Evolutionary conservation across 2,329 filamentous ascomycete species (phyloP), one percentile per base, ranked within the genome.

Genomic region (Penicillium oxalicum): DNA sequence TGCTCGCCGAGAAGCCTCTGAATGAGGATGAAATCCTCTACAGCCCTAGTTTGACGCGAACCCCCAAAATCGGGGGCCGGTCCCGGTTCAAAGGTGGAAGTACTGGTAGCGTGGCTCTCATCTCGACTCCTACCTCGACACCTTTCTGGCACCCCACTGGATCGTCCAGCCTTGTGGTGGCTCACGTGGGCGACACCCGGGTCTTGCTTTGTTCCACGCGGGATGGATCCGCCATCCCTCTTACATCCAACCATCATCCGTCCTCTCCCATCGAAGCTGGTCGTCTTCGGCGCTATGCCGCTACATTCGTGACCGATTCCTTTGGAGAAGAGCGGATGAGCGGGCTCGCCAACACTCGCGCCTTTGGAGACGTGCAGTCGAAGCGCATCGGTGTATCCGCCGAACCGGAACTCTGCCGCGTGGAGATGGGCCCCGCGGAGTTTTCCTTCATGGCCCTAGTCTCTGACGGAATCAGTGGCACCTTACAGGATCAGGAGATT

Each of bases 241-340:
- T 95, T 34, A 97, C 93, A 0, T 88, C 86, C 18, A 89, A 95
- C 66, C 93, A 98, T 69, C 93, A 95, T 65, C 91, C 93, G 0
- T 87, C 84, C n/a, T 82, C 87, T 4, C 93, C 93, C 0, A 77
- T 83, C 47, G 93, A 98, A 74, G 84, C 86, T 8, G 84, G 82
- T 37, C 82, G 93, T 6, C 78, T 98, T 25, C 86, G 91, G 39
- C 84, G 91, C 42, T 97, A 91, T 65, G 87, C 90, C 1, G 82
- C 87, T 28, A 85, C 86, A 2, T 91, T 97, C 65, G 86, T 95
- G 13, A 93, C 91, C 0, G 93, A 98, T 71, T 94, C 88, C 32
- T 98, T 98, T 67, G 93, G 93, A 63, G 93, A 98, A 71, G 91
- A 97, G 71, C 89, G 93, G 58, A 93, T 98, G 69, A 84, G 84